Conservation (phyloP, 257 asterid genomes). For the Nicotiana otophora region DNA sequence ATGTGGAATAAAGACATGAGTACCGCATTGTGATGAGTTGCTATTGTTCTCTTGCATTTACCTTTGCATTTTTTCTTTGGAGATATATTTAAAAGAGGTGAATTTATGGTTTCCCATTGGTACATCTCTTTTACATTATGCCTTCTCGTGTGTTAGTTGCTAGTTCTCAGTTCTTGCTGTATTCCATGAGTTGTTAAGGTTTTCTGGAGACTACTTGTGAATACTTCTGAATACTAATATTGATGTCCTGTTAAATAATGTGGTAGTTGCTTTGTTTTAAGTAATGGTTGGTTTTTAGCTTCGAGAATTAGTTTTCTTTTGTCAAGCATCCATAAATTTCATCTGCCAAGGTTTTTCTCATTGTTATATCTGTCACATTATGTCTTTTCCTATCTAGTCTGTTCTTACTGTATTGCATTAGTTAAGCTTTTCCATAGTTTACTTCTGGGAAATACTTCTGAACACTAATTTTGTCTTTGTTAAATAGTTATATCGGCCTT, state of each 20-base stretch:
- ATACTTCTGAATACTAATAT: background rate
- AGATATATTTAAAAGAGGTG: background rate
- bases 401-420: background rate
- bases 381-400: background rate
- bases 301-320: too few species aligned
- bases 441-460: background rate
- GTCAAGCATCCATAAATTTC: too few species aligned
- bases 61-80: background rate
- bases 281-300: too few species aligned
- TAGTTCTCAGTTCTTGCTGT: background rate
- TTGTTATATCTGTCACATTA: background rate
- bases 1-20: background rate
- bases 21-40: background rate
- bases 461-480: background rate
- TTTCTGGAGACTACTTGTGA: background rate
- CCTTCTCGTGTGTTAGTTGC: background rate
- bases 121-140: too few species aligned
- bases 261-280: background rate
- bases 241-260: too few species aligned
- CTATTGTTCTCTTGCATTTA: background rate
- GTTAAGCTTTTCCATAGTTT: background rate
- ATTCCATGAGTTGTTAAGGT: background rate
- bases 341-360: background rate
- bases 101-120: background rate
- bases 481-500: background rate